Base-by-base conservation (phyloP, 2,329 filamentous ascomycete genomes). In the Aspergillus floridensis region DNA sequence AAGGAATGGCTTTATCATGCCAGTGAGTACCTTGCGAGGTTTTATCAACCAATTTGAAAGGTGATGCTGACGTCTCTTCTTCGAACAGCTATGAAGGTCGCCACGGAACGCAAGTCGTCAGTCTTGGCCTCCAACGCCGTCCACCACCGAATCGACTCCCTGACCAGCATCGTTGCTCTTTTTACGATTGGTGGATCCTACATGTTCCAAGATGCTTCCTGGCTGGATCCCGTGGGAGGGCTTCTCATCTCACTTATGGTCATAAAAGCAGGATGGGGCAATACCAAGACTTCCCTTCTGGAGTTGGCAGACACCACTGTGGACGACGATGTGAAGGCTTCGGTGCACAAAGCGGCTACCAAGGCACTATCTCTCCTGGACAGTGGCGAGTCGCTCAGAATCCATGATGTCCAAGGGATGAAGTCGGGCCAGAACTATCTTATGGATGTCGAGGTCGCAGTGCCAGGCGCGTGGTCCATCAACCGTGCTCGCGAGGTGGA, bases 1-100 rank as follows among this genome's bases (percentile, higher is more conserved):
- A 99, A 99, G 78, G 95, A 99, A 77, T 99, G 93, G 91, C 81
- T 99, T 26, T 99, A 98, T 74, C 88, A 90, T 80, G 92, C 93
- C 64, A 99, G 93, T 95, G 86, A 82, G 90, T 86, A 46, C n/a
- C 11, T 41, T 53, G 22, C 19, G 38, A n/a, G 6, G 26, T 19
- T 22, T 7, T 8, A 14, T 24, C 32, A 10, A 19, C n/a, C 16
- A 32, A 7, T 11, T 26, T n/a, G 12, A 26, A 10, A 32, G 8
- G 19, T n/a, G 22, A 46, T 11, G 24, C 53, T 59, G 21, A 55
- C 52, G 35, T 14, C 21, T 47, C 16, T 11, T 24, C 14, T 67
- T 53, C 53, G 38, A 51, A 51, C 58, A 96, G 91, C 92, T 54
- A 96, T 98, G 88, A 98, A 97, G 80, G 87, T 99, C 61, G 95